A percentile compares a stretch with the other conserved stretches of the same genome.
Conservation (phyloP, 495 filamentous ascomycete species). For the Aspergillus sclerotioniger region DNA sequence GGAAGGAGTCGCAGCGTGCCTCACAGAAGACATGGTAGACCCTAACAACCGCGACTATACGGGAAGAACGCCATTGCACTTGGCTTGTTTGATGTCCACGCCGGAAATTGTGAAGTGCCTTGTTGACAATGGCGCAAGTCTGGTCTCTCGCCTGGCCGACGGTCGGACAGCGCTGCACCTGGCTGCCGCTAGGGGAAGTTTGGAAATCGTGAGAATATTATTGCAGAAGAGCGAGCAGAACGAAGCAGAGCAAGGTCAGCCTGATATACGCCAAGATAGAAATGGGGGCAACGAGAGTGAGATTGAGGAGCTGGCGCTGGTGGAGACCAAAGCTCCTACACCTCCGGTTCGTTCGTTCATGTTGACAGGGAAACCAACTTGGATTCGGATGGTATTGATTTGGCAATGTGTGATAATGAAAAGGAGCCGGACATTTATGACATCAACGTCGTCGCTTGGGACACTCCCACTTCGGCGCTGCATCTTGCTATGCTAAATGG, state of each 20-base stretch:
- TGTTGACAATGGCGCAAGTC: conserved; percentile 68
- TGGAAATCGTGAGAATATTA: conserved; percentile 66
- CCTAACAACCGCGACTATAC: conserved; percentile 70
- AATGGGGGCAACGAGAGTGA: conserved; percentile 41
- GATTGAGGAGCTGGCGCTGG: conserved; percentile 25
- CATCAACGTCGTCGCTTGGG: conserved; percentile 73
- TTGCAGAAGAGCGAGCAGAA: conserved; percentile 68
- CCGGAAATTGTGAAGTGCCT: conserved; percentile 67
- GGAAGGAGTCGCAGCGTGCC: conserved; percentile 65
- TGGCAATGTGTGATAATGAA: conserved; percentile 52
- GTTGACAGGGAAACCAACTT: conserved; percentile 38
- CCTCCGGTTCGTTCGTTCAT: conserved; percentile 67
- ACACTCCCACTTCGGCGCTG: conserved; percentile 64
- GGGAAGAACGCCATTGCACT: conserved; percentile 75
- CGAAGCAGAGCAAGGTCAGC: conserved; percentile 61
- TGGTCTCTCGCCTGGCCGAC: conserved; percentile 71
- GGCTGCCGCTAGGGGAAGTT: conserved; percentile 64
- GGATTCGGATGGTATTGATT: conserved; percentile 27
- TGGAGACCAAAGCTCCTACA: conserved; percentile 33
- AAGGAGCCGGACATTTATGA: conserved; percentile 76
- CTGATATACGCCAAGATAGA: conserved; percentile 49
- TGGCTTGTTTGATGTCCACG: conserved; percentile 65
- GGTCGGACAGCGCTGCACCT: conserved; percentile 77
- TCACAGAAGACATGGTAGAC: conserved; percentile 57
- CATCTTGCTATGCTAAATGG: conserved; percentile 75